phyloP scores from a whole-genome alignment of 2,329 filamentous ascomycete species.

The Pseudogymnoascus sp. region DNA sequence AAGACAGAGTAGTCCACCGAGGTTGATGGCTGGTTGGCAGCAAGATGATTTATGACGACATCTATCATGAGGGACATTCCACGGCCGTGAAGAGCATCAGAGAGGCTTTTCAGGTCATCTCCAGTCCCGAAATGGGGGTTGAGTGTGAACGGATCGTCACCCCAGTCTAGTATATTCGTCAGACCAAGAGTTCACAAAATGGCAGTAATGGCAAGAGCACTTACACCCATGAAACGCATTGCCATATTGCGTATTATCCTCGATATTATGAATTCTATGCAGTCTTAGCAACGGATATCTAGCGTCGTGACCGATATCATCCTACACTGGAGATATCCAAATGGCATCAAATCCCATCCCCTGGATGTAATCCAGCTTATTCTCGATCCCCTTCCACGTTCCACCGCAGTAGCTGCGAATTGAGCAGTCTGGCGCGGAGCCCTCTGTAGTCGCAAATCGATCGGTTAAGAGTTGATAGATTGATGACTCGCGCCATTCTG shows the following conservation, averaged over 20 bases:
- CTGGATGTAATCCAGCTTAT: constrained; percentile 42
- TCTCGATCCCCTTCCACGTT: constrained; percentile 41
- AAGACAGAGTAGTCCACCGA: constrained; percentile 47
- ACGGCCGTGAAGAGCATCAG: constrained; percentile 33
- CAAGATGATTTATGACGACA: constrained; percentile 42
- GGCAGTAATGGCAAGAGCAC: neutral
- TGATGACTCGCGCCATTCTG: constrained; percentile 30
- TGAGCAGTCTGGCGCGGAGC: constrained; percentile 11
- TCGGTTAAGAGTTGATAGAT: constrained; percentile 39
- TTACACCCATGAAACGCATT: constrained; percentile 41
- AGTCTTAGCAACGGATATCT: constrained; percentile 26
- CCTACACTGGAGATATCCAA: constrained; percentile 31
- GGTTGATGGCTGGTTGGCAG: constrained; percentile 36
- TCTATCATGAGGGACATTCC: constrained; percentile 43
- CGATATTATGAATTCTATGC: constrained; percentile 20
- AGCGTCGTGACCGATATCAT: constrained; percentile 30
- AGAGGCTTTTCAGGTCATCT: constrained; percentile 37
- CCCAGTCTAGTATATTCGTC: constrained; percentile 31
- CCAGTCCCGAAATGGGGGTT: constrained; percentile 39
- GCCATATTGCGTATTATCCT: constrained; percentile 30
- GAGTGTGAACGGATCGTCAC: constrained; percentile 35
- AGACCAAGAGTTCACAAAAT: neutral
- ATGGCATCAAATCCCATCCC: constrained; percentile 40
- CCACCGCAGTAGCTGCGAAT: constrained; percentile 38
- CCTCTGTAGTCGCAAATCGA: constrained; percentile 33